A percentile compares a stretch with the other conserved stretches of the same genome.
Evolutionary conservation across 1,139 yeast genomes (phyloP).

Genomic region (Geotrichum australiense): DNA sequence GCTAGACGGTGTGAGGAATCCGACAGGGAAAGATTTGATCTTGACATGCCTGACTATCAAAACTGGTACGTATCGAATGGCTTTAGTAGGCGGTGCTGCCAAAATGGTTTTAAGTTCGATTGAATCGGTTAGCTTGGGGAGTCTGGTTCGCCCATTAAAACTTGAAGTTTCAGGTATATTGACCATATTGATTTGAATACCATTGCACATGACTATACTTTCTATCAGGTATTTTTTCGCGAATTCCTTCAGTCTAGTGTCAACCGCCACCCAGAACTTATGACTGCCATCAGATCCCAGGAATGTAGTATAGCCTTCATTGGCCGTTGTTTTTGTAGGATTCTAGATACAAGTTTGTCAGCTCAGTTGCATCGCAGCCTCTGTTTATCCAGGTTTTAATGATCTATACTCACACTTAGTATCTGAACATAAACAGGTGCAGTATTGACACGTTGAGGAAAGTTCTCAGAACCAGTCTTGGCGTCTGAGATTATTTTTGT

Average conservation of each 20-base stretch:
- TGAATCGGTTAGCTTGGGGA: slow-evolving; percentile 7
- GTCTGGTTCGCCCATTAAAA: slow-evolving; percentile 1
- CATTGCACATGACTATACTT: slow-evolving; percentile 3
- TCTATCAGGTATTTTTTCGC: slow-evolving; percentile 1
- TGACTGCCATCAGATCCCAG: slow-evolving; percentile 10
- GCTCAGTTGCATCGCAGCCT: not conserved
- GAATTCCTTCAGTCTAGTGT: not conserved
- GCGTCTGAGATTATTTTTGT: not conserved
- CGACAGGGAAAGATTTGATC: slow-evolving; percentile 7
- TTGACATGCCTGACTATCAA: slow-evolving; percentile 5
- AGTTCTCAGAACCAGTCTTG: not conserved
- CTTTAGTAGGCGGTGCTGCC: no score
- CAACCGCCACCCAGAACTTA: slow-evolving; percentile 10
- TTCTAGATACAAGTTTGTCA: no score
- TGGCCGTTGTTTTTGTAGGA: slow-evolving; percentile 5
- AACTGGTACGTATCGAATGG: slow-evolving; percentile 5
- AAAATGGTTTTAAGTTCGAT: not conserved
- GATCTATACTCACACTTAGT: slow-evolving; percentile 13
- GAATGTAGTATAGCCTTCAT: slow-evolving; percentile 9
- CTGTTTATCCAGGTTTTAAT: not conserved
- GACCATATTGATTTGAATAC: slow-evolving; percentile 12
- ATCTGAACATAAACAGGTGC: slow-evolving; percentile 11
- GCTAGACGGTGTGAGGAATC: slow-evolving; percentile 10
- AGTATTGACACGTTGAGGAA: slow-evolving; percentile 3
- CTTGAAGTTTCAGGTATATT: not conserved